Base-by-base conservation (phyloP, 208 protist species). In the Wallacemonas rigidus region DNA sequence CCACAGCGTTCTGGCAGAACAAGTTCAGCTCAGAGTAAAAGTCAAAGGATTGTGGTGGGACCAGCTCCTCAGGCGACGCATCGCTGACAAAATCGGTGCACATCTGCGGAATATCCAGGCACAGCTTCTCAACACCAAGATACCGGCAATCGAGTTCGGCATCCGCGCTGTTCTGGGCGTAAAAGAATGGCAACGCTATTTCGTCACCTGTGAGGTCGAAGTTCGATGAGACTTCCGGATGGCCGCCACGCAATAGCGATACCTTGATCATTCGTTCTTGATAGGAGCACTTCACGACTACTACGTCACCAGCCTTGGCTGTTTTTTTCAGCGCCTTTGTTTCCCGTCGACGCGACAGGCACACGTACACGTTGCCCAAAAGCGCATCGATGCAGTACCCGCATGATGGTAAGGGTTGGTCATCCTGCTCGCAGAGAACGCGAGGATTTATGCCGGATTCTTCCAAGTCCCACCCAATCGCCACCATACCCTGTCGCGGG, bases 1-100 rank as follows among this genome's bases (percentile, higher is more conserved):
- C 43, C 53, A 89, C 54, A 4, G 86, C 71, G 5, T 51, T 81
- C 71, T 94, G 80, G 50, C 76, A 68, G 69, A 94, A 96, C 39
- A 85, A 57, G 58, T 91, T 90, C 39, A 96, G 75, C 79, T 96
- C 92, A 9, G 76, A 81, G 76, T 94, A 96, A 72, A 96, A 96
- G 61, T 91, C 87, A 60, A 84, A 85, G 2, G 71, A 78, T 62
- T 89, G 81, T 4, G 84, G 61, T 43, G 67, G 53, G n/a, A 80
- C 72, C 36, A 57, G 70, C 36, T 60, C 69, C 15, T 81, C 74
- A 6, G 54, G 51, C 44, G 57, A 48, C 12, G 63, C 48, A 64
- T 71, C 45, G 48, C 15, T n/a, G 45, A 61, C 41, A 60, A 91
- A 69, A 51, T 79, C 77, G 48, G 80, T 72, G 77, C 89, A 92